These are phyloP conservation scores for Termitomyces eurrhizus DNA, from an alignment of 768 basidiomycete genomes.

Conservation along the genomic window DNA sequence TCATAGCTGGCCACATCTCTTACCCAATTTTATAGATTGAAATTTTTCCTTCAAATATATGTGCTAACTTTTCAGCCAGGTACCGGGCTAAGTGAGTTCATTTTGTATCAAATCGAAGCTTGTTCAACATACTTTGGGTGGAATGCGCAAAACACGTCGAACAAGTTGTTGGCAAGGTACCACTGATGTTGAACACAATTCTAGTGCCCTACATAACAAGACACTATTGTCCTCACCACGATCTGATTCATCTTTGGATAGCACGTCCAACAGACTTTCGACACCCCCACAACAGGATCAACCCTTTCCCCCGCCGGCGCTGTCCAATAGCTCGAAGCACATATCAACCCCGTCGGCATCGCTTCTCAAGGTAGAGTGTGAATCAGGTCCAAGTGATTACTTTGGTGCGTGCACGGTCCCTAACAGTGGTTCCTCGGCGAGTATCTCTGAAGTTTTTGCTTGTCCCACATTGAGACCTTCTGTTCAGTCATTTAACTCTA, in stretches of 20 bases:
- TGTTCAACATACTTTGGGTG: conserved; percentile 32
- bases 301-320: neutral
- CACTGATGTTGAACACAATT: conserved; percentile 50
- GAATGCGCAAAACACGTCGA: conserved; percentile 51
- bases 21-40: too few relatives aligned
- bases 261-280: neutral
- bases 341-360: conserved; percentile 11
- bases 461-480: neutral
- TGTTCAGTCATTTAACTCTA: neutral
- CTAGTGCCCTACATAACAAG: conserved; percentile 8
- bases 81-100: too few relatives aligned
- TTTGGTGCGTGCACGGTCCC: conserved; percentile 1
- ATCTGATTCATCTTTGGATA: neutral
- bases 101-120: too few relatives aligned
- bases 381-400: conserved; percentile 12
- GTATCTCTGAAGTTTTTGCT: neutral
- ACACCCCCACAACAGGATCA: conserved; percentile 5
- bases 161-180: conserved; percentile 79
- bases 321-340: neutral
- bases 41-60: too few relatives aligned
- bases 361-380: neutral
- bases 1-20: too few relatives aligned
- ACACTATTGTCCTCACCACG: conserved; percentile 3
- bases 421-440: neutral
- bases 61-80: too few relatives aligned